Base-by-base conservation (phyloP, 2,329 filamentous ascomycete genomes). In the Thermomyces lanuginosus region DNA sequence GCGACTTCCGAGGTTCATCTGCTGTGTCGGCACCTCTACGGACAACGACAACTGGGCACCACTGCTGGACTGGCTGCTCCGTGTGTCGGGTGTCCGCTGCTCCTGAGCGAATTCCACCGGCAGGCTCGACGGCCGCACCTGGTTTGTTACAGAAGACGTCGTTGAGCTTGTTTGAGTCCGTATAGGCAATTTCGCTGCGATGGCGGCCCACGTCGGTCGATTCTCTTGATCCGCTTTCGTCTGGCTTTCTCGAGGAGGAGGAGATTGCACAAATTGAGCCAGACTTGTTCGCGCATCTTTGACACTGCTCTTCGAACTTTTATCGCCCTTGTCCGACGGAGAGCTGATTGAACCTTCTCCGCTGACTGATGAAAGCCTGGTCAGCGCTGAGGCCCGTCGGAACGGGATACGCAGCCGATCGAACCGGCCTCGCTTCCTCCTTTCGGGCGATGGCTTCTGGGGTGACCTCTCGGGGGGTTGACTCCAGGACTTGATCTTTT, bases 251-350 rank as follows among this genome's bases (percentile, higher is more conserved):
- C 22, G 40, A n/a, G 48, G 45, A 27, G 47, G 57, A 4, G 41
- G 41, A n/a, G n/a, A n/a, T 17, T 44, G 42, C 22, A 56, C 53
- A 9, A 59, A 46, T 1, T 53, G 45, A 4, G 49, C 41, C 4
- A 61, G 38, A 8, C 50, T 46, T 29, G 45, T 44, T 16, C 53
- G 48, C 3, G 56, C 57, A 15, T 48, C 46, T 3, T n/a, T n/a
- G n/a, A n/a, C n/a, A n/a, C 55, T 57, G 4, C 15, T 33, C 32
- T 21, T 30, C 36, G 14, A 44, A 43, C 13, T 29, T 28, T 29
- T 43, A 30, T 29, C 40, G 16, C 27, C 29, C 21, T 33, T 37
- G 16, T 32, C 36, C 21, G 36, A 17, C 9, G 30, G 28, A n/a
- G 34, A 38, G 27, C 38, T 48, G 18, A 42, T 45, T 10, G 41